Evolutionary conservation across 1,284 basidiomycete genomes (phyloP), one percentile per base, ranked within the genome.

Genomic region (Ustilago bromivora): DNA sequence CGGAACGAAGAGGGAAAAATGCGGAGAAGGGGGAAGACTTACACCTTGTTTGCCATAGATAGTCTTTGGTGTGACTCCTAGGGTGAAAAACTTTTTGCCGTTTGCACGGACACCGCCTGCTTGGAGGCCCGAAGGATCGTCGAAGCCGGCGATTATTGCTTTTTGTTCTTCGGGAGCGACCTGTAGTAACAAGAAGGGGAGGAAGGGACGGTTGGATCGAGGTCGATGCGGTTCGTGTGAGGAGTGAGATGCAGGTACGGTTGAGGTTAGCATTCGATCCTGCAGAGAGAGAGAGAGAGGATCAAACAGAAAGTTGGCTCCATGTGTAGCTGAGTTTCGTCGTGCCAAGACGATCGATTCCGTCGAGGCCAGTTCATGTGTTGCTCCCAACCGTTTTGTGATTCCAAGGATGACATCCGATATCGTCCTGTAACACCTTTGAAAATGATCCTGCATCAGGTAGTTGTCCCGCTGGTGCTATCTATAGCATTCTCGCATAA

Each of bases 1-100:
- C 8, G 17, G 3, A 15, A 54, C 36, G 11, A 12, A 17, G 23
- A 15, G n/a, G 9, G 59, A n/a, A 35, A 31, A 38, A n/a, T 36
- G 9, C n/a, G 28, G 23, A 38, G 46, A 34, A 28, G 15, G 23
- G 23, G 13, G 28, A n/a, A 15, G n/a, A 23, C 92, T 86, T 80
- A 94, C 95, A 82, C 84, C 88, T 86, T 94, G 93, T 90, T 95
- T 95, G 61, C 92, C 91, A 81, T 95, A 92, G 60, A 96, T 88
- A 80, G 89, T 91, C 28, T 91, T 89, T 0, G 87, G 87, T 57
- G 89, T 86, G n/a, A 89, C 92, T 55, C 87, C 88, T 52, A 95
- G 86, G 8, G 89, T 89, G 88, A 97, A 92, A 89, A 91, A 98
- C 88, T 98, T 98, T 81, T 90, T 87, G 13, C 92, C 92, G 8